Evolutionary conservation across 805 yeast genomes (phyloP).

Genomic region (Starmerella stigmatis): DNA sequence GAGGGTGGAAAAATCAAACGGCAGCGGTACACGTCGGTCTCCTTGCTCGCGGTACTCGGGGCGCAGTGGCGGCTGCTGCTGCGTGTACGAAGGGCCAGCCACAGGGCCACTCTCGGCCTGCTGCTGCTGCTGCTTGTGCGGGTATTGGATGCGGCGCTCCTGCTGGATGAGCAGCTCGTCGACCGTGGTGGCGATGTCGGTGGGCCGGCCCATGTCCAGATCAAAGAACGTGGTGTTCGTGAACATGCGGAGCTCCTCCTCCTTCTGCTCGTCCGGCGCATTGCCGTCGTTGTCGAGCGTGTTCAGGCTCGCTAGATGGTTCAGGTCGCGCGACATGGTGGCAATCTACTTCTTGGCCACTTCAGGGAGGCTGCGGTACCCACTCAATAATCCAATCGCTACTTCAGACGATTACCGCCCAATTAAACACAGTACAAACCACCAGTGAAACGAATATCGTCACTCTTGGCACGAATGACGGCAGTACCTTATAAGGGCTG

Average conservation of each 20-base stretch:
- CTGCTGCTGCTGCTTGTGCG: conserved; percentile 24
- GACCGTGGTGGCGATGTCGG: conserved; percentile 35
- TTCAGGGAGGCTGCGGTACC: no score
- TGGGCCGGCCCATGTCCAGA: conserved; percentile 36
- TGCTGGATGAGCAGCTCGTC: conserved; percentile 35
- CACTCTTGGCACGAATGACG: no score
- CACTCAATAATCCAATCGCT: no score
- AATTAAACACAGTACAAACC: no score
- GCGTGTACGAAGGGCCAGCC: conserved; percentile 17
- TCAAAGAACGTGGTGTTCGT: conserved; percentile 38
- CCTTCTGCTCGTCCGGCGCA: conserved; percentile 17
- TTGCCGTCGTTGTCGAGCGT: conserved; percentile 16
- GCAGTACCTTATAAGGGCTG: no score
- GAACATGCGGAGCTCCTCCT: conserved; percentile 35
- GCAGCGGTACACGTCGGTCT: conserved; percentile 4
- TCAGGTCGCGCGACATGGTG: conserved; percentile 11
- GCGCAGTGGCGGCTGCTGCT: conserved; percentile 18
- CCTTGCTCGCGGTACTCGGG: conserved; percentile 17
- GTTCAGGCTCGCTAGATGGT: conserved; percentile 20
- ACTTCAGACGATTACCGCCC: no score
- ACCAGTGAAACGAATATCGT: no score
- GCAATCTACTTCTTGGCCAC: no score
- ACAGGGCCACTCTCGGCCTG: conserved; percentile 12
- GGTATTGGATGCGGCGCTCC: conserved; percentile 32
- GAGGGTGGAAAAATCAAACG: conserved; percentile 26